Percentiles rank a stretch among this genome's conserved stretches.
Evolutionary conservation across 2,329 filamentous ascomycete species (phyloP).

Genomic region (Mollisiaceae sp.): DNA sequence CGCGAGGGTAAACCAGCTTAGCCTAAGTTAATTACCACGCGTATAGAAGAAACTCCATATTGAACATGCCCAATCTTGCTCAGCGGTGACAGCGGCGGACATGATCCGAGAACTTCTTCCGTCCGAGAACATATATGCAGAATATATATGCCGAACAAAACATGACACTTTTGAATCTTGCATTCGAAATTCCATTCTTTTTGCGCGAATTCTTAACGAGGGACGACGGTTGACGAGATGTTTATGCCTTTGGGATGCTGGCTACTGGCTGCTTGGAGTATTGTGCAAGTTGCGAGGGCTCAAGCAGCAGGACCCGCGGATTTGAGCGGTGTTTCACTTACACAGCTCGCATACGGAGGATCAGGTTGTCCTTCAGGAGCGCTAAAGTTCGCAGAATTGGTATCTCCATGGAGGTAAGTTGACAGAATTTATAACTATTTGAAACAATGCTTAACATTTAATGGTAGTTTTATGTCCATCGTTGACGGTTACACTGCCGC

Average conservation of each 20-base stretch:
- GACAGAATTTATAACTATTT: background rate
- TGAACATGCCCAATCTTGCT: background rate
- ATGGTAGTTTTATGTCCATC: background rate
- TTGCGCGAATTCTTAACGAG: background rate
- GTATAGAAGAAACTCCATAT: conserved; percentile 1
- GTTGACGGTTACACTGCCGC: conserved; percentile 4
- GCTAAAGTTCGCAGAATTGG: background rate
- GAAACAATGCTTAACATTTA: background rate
- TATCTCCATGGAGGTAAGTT: background rate
- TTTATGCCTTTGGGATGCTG: background rate
- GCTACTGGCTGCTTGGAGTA: background rate
- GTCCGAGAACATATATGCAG: background rate
- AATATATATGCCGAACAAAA: conserved; percentile 5
- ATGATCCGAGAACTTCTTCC: background rate
- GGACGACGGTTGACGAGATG: background rate
- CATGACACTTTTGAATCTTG: background rate
- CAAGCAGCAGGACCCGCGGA: background rate
- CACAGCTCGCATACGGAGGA: background rate
- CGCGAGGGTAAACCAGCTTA: background rate
- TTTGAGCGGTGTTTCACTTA: background rate
- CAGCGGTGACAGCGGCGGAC: background rate
- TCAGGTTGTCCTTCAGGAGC: conserved; percentile 2
- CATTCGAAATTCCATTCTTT: background rate
- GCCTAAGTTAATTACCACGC: conserved; percentile 8
- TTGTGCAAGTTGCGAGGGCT: background rate